Base-by-base conservation (phyloP, 169 alveolate species). In the Besnoitia besnoiti region DNA sequence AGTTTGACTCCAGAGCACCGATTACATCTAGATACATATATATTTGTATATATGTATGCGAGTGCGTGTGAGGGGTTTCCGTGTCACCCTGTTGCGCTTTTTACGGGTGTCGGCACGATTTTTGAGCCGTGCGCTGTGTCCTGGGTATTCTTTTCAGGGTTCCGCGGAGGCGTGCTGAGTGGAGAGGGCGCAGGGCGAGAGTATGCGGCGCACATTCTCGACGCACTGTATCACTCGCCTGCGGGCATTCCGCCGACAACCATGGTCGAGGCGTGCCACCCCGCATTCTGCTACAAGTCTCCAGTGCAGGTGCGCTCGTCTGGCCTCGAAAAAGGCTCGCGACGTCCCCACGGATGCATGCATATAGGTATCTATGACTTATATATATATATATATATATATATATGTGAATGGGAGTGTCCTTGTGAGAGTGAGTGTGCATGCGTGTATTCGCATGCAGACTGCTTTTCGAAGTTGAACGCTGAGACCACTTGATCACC, bases 131-230 rank as follows among this genome's bases (percentile, higher is more conserved):
- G 67, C 1, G 7, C 27, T 16, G 67, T 85, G 91, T 47, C 46
- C 24, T 55, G 35, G 75, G n/a, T n/a, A n/a, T 3, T 55, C 8
- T 40, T 27, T 85, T 27, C 91, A 44, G 94, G 94, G 14, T 98
- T 98, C 85, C 95, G 99, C 87, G 95, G 97, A 61, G 99, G 99
- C 3, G 98, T 98, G 67, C 94, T 98, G 40, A 98, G 99, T 27
- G 99, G 99, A 0, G 99, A 99, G 95, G 99, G 99, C 14, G 99
- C 99, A 35, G 98, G 98, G 62, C 96, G 99, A 90, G 99, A 99
- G 96, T 99, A 98, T 44, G 99, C 99, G n/a, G 99, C 99, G 0
- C 98, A 98, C 95, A 92, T 98, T 42, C 95, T 99, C 35, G 99
- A 99, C 95, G 94, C 97, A 44, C 94, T 94, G 59, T 96, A 97